These are phyloP conservation scores for Xylaria palmicola DNA, from an alignment of 495 filamentous ascomycete species.

Conservation along the genomic window DNA sequence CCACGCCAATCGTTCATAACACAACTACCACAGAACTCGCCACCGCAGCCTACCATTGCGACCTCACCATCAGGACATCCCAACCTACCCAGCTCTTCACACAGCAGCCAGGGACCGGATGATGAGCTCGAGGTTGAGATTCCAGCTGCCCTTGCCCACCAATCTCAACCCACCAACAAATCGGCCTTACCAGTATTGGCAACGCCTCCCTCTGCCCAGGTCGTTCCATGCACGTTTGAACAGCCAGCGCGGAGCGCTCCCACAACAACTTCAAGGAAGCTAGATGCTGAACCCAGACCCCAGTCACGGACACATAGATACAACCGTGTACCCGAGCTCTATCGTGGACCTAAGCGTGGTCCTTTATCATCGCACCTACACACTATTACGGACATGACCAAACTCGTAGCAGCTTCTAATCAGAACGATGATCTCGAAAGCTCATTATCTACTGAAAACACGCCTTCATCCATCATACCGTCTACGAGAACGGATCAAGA, in stretches of 20 bases:
- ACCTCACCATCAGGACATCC: background rate
- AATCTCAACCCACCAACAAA: conserved; percentile 21
- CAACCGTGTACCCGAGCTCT: conserved; percentile 15
- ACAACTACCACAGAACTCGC: conserved; percentile 22
- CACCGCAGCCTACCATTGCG: conserved; percentile 18
- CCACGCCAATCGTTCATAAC: conserved; percentile 18
- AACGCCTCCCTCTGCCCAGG: conserved; percentile 43
- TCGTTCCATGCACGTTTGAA: conserved; percentile 38
- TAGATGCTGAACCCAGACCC: background rate
- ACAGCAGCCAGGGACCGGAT: conserved; percentile 43
- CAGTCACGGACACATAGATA: conserved; percentile 17
- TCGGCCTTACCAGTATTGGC: conserved; percentile 15
- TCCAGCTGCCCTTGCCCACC: conserved; percentile 47
- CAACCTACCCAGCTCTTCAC: conserved; percentile 21
- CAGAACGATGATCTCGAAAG: conserved; percentile 2
- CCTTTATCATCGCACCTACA: conserved; percentile 4
- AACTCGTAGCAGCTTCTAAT: background rate
- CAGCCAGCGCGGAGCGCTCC: conserved; percentile 12
- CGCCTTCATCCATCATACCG: conserved; percentile 26
- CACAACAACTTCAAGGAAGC: background rate
- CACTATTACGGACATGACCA: background rate
- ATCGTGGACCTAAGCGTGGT: conserved; percentile 12
- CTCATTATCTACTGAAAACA: conserved; percentile 14
- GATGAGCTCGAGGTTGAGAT: conserved; percentile 55
- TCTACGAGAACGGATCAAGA: conserved; percentile 15